Percentiles rank a stretch among this genome's conserved stretches.
These are phyloP conservation scores for Pestalotiopsis sp. DNA, from an alignment of 2,329 filamentous ascomycete species.

Conservation along the genomic window DNA sequence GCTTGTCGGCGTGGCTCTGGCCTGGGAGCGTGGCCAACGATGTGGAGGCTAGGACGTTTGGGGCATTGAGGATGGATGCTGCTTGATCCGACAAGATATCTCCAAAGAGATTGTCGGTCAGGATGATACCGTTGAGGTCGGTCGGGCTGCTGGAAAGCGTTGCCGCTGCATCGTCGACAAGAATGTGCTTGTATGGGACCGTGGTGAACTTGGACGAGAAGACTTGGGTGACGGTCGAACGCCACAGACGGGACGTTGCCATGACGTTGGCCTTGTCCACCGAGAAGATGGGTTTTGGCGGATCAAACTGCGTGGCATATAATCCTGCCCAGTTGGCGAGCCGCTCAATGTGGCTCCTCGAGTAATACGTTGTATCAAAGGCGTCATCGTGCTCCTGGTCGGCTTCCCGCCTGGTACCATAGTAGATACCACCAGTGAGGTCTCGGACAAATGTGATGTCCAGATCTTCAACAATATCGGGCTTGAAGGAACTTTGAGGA, in stretches of 20 bases:
- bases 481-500: conserved; percentile 52
- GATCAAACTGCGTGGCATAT: conserved; percentile 58
- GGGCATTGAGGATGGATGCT: conserved; percentile 17
- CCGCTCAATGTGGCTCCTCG: conserved; percentile 69
- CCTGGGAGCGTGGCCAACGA: background rate
- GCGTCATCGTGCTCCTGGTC: conserved; percentile 42
- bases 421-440: conserved; percentile 78
- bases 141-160: conserved; percentile 21
- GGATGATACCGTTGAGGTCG: conserved; percentile 26
- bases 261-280: conserved; percentile 29
- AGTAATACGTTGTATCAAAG: conserved; percentile 73
- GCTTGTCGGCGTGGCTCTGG: background rate
- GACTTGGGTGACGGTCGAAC: conserved; percentile 19
- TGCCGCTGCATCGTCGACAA: conserved; percentile 26
- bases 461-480: conserved; percentile 66
- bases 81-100: conserved; percentile 29
- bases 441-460: conserved; percentile 81
- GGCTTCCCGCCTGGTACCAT: conserved; percentile 70
- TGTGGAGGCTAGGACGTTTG: background rate
- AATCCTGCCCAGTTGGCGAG: conserved; percentile 69
- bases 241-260: conserved; percentile 27
- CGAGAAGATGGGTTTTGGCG: conserved; percentile 51
- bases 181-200: conserved; percentile 21
- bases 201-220: conserved; percentile 23
- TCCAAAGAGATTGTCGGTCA: conserved; percentile 28